Base-by-base conservation (phyloP, 2,329 filamentous ascomycete genomes). In the Fusarium devonianum region DNA sequence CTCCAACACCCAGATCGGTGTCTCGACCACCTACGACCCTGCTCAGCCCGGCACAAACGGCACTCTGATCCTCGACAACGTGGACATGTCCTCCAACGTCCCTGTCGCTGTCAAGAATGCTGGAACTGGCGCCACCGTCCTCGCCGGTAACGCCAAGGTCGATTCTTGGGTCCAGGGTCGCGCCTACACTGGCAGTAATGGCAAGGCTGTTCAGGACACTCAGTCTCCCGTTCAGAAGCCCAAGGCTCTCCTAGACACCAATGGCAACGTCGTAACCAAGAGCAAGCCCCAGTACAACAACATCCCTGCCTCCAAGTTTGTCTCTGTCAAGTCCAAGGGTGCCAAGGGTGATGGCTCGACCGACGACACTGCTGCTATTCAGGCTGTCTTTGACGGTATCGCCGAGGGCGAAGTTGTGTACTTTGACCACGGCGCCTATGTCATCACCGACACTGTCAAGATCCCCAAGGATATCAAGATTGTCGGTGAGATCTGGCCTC, bases 241-340 rank as follows among this genome's bases (percentile, higher is more conserved):
- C 6, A 71, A 77, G 10, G 75, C 71, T 17, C 85, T 97, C 12
- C 78, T 92, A 28, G 78, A 84, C 56, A 67, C 68, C 35, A 71
- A 78, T 17, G 90, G 89, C 58, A 85, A 82, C 26, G 78, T 97
- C 63, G 92, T 92, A 69, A 88, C 91, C 58, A 88, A 89, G 61
- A 88, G 86, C 71, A 96, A 94, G 80, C 94, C 94, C 11, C 90
- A 96, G 71, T 99, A 97, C 69, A 83, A 89, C 67, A 75, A 76
- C 30, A 73, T 90, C 3, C 72, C 85, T 3, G 82, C 79, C n/a
- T 80, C 78, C 51, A 82, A 81, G 23, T 96, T 99, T 67, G 74
- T 95, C 64, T 93, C 89, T 60, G 88, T 94, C 75, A 96, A 93
- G 76, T 78, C 83, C 35, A 80, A 81, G 39, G 93, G 94, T 49